phyloP scores from a whole-genome alignment of 768 basidiomycete genomes.

The Psilocybe cyanescens region DNA sequence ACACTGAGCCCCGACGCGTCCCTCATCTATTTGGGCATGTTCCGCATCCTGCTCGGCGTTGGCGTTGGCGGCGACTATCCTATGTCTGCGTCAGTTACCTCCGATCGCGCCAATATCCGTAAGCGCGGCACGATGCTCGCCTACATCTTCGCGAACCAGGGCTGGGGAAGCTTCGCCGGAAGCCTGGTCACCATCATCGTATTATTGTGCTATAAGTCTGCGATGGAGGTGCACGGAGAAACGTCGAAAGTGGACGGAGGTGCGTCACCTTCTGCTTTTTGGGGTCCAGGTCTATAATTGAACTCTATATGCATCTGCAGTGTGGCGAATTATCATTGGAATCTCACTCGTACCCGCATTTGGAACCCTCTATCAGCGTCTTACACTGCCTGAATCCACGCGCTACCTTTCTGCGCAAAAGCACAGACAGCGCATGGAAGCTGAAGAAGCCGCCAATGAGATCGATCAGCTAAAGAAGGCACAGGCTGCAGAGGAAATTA shows the following conservation, averaged over 20 bases:
- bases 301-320: conserved; percentile 26
- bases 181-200: conserved; percentile 66
- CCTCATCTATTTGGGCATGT: conserved; percentile 68
- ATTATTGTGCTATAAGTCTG: conserved; percentile 61
- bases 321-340: conserved; percentile 79
- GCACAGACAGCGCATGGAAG: conserved; percentile 27
- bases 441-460: conserved; percentile 26
- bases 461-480: conserved; percentile 30
- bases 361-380: conserved; percentile 73
- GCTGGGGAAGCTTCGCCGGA: conserved; percentile 76
- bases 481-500: conserved; percentile 9
- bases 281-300: background rate
- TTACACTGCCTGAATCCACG: conserved; percentile 72
- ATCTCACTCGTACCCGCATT: conserved; percentile 77
- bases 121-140: conserved; percentile 73
- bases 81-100: conserved; percentile 72
- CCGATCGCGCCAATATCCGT: conserved; percentile 65
- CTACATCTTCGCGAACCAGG: conserved; percentile 79
- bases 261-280: conserved; percentile 30
- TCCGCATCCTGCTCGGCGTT: conserved; percentile 74
- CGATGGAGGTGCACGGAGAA: conserved; percentile 62
- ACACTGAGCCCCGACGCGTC: conserved; percentile 50
- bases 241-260: conserved; percentile 73
- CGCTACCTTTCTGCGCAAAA: conserved; percentile 52
- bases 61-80: conserved; percentile 85